Evolutionary conservation across 108 stramenopile species (phyloP), one percentile per base, ranked within the genome.

Genomic region (Stephanodiscus triporus): DNA sequence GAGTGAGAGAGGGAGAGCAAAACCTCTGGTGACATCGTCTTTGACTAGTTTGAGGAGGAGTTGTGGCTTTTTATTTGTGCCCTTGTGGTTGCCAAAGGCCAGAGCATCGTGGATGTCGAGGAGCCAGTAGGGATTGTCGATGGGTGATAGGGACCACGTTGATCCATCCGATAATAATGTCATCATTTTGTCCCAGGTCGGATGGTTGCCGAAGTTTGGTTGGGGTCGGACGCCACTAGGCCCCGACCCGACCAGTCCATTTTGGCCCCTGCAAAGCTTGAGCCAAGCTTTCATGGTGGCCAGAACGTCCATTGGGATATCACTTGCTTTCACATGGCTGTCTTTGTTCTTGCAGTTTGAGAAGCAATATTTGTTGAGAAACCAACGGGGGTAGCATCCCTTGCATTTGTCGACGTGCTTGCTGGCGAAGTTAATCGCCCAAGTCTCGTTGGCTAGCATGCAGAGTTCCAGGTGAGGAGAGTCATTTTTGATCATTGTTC

Each of bases 41-140:
- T 29, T 14, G 2, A 66, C 56, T 1, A 65, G 24, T 61, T 38
- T 49, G 20, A 10, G 43, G 23, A 76, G 66, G 6, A 76, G 60
- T 0, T 67, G 37, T 0, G 48, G 75, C 2, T 61, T 1, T 9
- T 45, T 1, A 0, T 6, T 11, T 32, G 73, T 64, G 36, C 73
- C 73, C 23, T 68, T 76, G 37, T 76, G 75, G 23, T 68, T 76
- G 20, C 75, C 66, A 29, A 68, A 76, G 8, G 29, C 59, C 0
- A 68, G 5, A 0, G 75, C 66, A 13, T 67, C 66, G 51, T 66
- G 4, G 9, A 75, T 24, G 38, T 75, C 74, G 8, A 26, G 47
- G 9, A 57, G 16, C 36, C 74, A 20, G 9, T 57, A 4, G 26
- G 45, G 43, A 23, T 75, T 16, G 53, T 55, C 32, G 9, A 75